Base-by-base conservation (phyloP, 352 stramenopile species). In the Saprolegnia parasitica region DNA sequence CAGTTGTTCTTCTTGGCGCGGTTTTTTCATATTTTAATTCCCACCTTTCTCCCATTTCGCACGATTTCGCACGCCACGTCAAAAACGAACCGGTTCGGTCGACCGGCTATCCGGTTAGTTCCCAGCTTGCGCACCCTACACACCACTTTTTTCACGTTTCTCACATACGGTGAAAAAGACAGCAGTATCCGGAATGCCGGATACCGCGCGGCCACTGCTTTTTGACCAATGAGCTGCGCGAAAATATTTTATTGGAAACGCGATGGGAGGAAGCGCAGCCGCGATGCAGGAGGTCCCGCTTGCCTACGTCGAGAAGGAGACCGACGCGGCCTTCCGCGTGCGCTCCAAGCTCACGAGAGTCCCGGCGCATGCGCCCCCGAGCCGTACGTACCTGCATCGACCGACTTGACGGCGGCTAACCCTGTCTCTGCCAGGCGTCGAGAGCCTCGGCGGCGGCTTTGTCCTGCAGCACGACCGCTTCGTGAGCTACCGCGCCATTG, bases 401-500 rank as follows among this genome's bases (percentile, higher is more conserved):
- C 20, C 55, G 4, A n/a, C 24, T 29, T 24, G 32, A 46, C n/a
- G 55, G 6, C 32, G 18, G 5, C 42, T 63, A 6, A 20, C n/a
- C n/a, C n/a, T n/a, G n/a, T n/a, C n/a, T 66, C 15, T 18, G 20
- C 1, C 26, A 66, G 58, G 58, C 18, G 58, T 66, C 32, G 58
- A 66, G 45, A 56, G 21, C 40, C 24, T 66, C 4, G 58, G 32
- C 9, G 58, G 58, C 16, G 58, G 58, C 8, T 24, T 20, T 20
- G 21, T 66, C 6, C n/a, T 66, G 20, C 39, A 32, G 5, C 23
- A 66, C 5, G 13, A 18, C 6, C 21, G 45, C 58, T 66, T 66
- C 24, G 58, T 66, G 5, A 66, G 58, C 40, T 66, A 39, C 58
- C 58, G 58, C 26, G 58, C 58, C 6, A 66, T 66, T 35, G 58